Percentiles rank a stretch among this genome's conserved stretches.
Evolutionary conservation across 306 rosid genomes (phyloP).

Genomic region (Cucurbita moschata): DNA sequence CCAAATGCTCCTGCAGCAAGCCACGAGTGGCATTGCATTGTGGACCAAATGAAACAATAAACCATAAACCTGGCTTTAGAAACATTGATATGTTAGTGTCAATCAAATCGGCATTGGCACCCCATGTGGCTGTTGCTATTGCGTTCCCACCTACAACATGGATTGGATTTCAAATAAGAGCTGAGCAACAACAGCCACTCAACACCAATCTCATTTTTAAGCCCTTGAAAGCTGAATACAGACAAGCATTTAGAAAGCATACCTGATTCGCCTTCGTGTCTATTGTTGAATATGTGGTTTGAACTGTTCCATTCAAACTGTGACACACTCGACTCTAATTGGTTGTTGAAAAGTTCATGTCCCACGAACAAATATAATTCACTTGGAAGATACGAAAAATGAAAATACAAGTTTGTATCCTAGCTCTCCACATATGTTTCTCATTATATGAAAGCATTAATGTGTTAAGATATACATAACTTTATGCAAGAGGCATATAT

Average conservation of each 20-base stretch:
- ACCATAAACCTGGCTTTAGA: background rate
- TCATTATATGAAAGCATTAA: background rate
- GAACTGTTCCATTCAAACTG: background rate
- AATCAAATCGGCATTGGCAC: conserved; percentile 1
- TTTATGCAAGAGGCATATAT: background rate
- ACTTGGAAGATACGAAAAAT: background rate
- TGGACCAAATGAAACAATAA: conserved; percentile 3
- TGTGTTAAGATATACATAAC: background rate
- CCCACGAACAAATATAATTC: background rate
- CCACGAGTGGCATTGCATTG: background rate
- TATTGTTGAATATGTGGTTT: background rate
- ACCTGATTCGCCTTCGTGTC: background rate
- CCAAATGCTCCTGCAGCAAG: conserved; percentile 1
- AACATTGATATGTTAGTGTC: background rate
- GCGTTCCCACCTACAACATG: conserved; percentile 5
- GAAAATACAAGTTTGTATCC: background rate
- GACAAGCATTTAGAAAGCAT: background rate
- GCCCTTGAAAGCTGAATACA: background rate
- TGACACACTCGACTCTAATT: background rate
- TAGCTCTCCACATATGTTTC: background rate
- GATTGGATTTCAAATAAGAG: conserved; percentile 1
- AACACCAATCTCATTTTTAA: background rate
- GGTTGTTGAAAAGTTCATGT: background rate
- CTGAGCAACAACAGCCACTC: conserved; percentile 1
- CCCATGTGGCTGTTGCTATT: conserved; percentile 7